These are phyloP conservation scores for Camelina hispida DNA, from an alignment of 345 rosid species.

Conservation along the genomic window DNA sequence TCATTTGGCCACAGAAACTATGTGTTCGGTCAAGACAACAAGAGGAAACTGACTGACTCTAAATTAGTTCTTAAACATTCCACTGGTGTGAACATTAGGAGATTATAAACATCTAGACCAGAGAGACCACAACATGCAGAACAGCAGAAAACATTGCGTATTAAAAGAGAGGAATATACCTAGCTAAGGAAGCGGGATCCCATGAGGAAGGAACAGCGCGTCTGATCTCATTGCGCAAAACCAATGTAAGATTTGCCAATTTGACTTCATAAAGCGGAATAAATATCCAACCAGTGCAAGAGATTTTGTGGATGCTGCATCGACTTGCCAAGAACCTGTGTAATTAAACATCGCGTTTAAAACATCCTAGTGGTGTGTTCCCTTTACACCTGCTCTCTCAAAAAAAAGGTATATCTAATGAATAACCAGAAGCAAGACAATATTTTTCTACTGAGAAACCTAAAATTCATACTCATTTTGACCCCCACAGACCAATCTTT, in stretches of 20 bases:
- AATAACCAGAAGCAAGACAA: not conserved
- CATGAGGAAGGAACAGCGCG: conserved; percentile 89
- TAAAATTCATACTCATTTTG: too few relatives aligned
- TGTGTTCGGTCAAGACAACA: conserved; percentile 6
- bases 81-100: too few relatives aligned
- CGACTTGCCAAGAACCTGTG: conserved; percentile 92
- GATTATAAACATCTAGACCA: too few relatives aligned
- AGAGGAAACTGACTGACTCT: not conserved
- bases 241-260: conserved; percentile 57
- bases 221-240: conserved; percentile 65
- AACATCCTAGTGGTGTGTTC: conserved; percentile 86
- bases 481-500: too few relatives aligned
- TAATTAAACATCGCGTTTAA: conserved; percentile 95
- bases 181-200: conserved; percentile 98
- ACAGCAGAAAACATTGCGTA: not conserved
- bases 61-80: not conserved
- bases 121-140: too few relatives aligned
- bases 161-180: conserved; percentile 40
- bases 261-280: conserved; percentile 70
- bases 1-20: not conserved
- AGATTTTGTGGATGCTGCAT: conserved; percentile 93
- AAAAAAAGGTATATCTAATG: not conserved
- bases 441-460: too few relatives aligned
- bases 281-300: conserved; percentile 86
- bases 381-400: conserved; percentile 76